These are phyloP conservation scores for Croton setiger DNA, from an alignment of 441 rosid genomes.

Conservation along the genomic window DNA sequence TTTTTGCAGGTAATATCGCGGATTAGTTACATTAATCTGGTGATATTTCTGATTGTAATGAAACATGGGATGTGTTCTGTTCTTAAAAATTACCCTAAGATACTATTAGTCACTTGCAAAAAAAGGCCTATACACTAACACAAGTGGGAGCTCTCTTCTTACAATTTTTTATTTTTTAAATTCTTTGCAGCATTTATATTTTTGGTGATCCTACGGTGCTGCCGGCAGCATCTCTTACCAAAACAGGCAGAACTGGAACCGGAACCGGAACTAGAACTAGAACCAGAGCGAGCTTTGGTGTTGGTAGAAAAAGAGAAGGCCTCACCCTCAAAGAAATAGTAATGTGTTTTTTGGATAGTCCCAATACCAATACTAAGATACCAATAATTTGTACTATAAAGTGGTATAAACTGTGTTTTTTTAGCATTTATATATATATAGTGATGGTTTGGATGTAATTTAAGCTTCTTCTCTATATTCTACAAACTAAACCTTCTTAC, in stretches of 20 bases:
- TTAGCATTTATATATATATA: too few relatives aligned
- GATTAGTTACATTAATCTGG: neutral
- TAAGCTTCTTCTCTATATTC: too few relatives aligned
- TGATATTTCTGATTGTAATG: neutral
- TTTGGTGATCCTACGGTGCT: slow-evolving; percentile 60
- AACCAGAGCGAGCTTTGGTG: slow-evolving; percentile 37
- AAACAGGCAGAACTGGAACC: slow-evolving; percentile 33
- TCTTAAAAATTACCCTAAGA: too few relatives aligned
- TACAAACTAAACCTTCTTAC: too few relatives aligned
- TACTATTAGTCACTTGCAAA: too few relatives aligned
- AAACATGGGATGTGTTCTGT: too few relatives aligned
- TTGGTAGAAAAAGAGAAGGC: slow-evolving; percentile 26
- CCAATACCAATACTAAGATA: neutral
- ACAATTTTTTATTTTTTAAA: neutral
- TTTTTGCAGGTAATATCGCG: slow-evolving; percentile 50
- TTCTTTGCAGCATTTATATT: slow-evolving; percentile 68
- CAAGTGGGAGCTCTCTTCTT: neutral
- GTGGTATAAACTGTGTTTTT: too few relatives aligned
- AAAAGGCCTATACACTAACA: neutral
- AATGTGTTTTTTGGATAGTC: too few relatives aligned
- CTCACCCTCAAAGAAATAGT: slow-evolving; percentile 8
- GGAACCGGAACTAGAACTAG: slow-evolving; percentile 31
- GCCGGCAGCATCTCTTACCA: slow-evolving; percentile 43
- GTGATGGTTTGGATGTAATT: too few relatives aligned
- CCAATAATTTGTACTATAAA: neutral